A percentile compares a stretch with the other conserved stretches of the same genome.
Evolutionary conservation across 75 land plant genomes (phyloP).

Genomic region (Picea glauca): DNA sequence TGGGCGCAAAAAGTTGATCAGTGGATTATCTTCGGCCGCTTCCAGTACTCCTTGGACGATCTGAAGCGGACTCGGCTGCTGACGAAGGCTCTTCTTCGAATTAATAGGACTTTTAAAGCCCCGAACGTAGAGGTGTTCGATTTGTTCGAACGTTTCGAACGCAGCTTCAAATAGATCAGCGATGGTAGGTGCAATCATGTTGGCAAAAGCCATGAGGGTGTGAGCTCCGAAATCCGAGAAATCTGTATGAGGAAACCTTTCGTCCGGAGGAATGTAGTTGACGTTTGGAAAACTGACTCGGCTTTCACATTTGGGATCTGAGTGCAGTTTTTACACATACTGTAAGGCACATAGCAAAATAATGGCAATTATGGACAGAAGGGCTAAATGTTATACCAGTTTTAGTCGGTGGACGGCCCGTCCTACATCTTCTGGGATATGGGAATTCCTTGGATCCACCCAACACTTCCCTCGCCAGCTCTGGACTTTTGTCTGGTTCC

Average conservation of each 20-base stretch:
- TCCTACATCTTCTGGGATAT: conserved; percentile 69
- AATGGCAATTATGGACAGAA: neutral
- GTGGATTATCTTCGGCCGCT: neutral
- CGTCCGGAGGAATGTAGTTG: conserved; percentile 37
- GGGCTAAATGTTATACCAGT: neutral
- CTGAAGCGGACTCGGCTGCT: neutral
- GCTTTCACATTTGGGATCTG: conserved; percentile 37
- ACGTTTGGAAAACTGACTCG: conserved; percentile 6
- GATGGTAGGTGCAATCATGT: conserved; percentile 21
- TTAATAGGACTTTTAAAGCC: neutral
- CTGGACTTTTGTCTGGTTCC: conserved; percentile 34
- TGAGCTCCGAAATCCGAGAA: conserved; percentile 28
- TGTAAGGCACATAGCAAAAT: neutral
- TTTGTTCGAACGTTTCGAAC: conserved; percentile 27
- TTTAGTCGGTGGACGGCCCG: conserved; percentile 35
- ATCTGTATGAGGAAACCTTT: conserved; percentile 36
- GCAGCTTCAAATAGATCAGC: conserved; percentile 13
- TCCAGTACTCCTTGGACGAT: neutral
- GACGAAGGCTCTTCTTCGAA: neutral
- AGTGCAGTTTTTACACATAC: neutral
- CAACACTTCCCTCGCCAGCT: conserved; percentile 44
- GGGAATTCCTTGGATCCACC: conserved; percentile 61
- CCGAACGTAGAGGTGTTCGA: conserved; percentile 14
- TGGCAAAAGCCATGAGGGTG: conserved; percentile 22
- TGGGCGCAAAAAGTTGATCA: conserved; percentile 4